Evolutionary conservation across 306 rosid genomes (phyloP), one percentile per base, ranked within the genome.

Genomic region (Leucaena leucocephala): DNA sequence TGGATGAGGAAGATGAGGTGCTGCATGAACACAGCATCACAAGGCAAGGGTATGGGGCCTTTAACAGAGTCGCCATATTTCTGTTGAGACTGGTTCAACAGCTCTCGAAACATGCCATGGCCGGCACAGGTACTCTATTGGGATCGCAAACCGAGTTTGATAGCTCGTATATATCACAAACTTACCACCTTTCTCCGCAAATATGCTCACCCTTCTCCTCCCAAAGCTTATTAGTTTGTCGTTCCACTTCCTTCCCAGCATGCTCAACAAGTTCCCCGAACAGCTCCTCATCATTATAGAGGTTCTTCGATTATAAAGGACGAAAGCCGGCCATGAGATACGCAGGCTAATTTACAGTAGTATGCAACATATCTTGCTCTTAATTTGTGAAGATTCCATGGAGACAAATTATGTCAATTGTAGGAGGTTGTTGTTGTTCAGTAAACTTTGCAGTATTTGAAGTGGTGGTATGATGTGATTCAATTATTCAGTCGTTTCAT

Each of bases 21-120:
- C 33, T 82, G 63, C 76, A 85, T 65, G 48, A 79, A 79, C 16
- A 69, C 68, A 43, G 82, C 80, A 77, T 85, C 86, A 85, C 88
- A 85, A n/a, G 86, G 84, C 65, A 85, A 74, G 21, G 49, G 71
- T 42, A 85, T 71, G 1, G 86, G 84, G 16, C 86, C 82, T 21
- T 58, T 59, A 7, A 61, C 70, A 19, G 86, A 64, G 64, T 71
- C 7, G 34, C 88, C 88, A 71, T 76, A 82, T 42, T 72, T 82
- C 54, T 82, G 86, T 73, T 58, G 75, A 52, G 86, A 78, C 78
- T 42, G 64, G 14, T 75, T 75, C 46, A 82, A 71, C 8, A 82
- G 73, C 57, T 78, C 73, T 74, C 6, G 49, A 6, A 85, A 61
- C 17, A 85, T 77, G 46, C 58, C 40, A 50, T 68, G 70, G 44